Evolutionary conservation across 2,329 filamentous ascomycete species (phyloP).

Genomic region (Aphanocladium album): DNA sequence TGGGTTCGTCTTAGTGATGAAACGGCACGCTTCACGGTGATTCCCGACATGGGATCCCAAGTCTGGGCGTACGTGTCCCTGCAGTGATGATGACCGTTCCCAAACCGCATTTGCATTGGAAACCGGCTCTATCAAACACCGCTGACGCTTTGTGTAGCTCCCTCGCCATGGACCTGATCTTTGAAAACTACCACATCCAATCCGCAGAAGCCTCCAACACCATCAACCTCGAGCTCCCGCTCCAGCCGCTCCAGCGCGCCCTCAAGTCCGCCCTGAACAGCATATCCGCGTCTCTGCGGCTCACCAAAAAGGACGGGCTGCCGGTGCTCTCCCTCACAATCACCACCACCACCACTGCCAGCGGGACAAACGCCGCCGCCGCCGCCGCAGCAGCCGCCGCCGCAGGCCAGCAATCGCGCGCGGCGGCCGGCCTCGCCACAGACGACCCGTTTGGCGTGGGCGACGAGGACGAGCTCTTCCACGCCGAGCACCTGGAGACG

Average conservation of each 20-base stretch:
- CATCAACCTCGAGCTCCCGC: slow-evolving; percentile 92
- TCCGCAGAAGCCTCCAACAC: slow-evolving; percentile 78
- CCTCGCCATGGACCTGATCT: slow-evolving; percentile 73
- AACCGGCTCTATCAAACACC: neutral
- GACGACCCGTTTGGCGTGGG: slow-evolving; percentile 35
- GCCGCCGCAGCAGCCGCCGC: slow-evolving; percentile 23
- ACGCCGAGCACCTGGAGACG: slow-evolving; percentile 49
- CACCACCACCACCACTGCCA: slow-evolving; percentile 62
- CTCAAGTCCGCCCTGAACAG: slow-evolving; percentile 82
- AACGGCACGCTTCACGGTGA: slow-evolving; percentile 87
- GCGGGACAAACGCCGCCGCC: slow-evolving; percentile 25
- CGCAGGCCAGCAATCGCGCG: slow-evolving; percentile 22
- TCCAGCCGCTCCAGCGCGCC: slow-evolving; percentile 84
- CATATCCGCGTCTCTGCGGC: slow-evolving; percentile 74
- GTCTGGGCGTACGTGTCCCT: slow-evolving; percentile 75
- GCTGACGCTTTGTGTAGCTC: slow-evolving; percentile 36
- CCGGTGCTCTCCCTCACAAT: slow-evolving; percentile 89
- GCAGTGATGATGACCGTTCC: no score
- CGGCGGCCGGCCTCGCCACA: slow-evolving; percentile 17
- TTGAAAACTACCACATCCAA: slow-evolving; percentile 78
- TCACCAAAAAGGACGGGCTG: slow-evolving; percentile 87
- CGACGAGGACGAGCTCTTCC: slow-evolving; percentile 42
- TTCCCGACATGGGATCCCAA: slow-evolving; percentile 90
- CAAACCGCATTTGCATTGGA: no score
- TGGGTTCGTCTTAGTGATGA: slow-evolving; percentile 89